Evolutionary conservation across 139 green algal genomes (phyloP).

Genomic region (Coccomyxa sp.): DNA sequence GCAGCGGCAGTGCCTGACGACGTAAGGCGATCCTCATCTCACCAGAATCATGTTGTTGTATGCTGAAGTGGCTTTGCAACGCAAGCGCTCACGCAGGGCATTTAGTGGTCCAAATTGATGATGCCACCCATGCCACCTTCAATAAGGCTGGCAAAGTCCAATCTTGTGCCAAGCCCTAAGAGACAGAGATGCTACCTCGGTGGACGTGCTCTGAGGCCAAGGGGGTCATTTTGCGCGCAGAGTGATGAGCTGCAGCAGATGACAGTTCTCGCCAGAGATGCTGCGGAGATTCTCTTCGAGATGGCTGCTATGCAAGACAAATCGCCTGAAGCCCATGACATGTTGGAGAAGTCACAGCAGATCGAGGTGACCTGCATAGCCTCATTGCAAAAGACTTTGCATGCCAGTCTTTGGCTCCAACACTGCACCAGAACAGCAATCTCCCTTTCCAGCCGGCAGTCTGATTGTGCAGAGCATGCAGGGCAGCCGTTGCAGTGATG

Average conservation of each 20-base stretch:
- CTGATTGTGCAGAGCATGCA: no score
- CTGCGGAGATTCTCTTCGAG: conserved; percentile 51
- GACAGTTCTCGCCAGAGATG: conserved; percentile 32
- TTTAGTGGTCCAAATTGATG: not conserved
- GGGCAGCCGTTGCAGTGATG: no score
- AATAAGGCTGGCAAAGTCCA: not conserved
- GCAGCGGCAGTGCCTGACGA: not conserved
- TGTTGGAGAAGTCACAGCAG: conserved; percentile 36
- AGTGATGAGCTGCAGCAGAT: conserved; percentile 38
- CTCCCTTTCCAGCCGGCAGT: no score
- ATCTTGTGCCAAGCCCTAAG: not conserved
- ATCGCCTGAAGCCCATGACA: conserved; percentile 31
- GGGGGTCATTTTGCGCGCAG: conserved; percentile 12
- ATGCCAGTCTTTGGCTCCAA: no score
- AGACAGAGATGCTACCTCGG: no score
- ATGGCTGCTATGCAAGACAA: conserved; percentile 49
- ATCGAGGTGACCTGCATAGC: no score
- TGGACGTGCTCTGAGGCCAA: not conserved
- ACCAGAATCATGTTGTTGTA: not conserved
- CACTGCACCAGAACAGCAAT: no score
- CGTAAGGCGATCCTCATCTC: no score
- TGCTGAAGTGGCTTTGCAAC: not conserved
- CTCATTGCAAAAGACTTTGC: no score
- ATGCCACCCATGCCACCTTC: not conserved
- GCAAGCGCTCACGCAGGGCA: not conserved